Evolutionary conservation across 345 rosid species (phyloP), one percentile per base, ranked within the genome.

Genomic region (Lagerstroemia speciosa): DNA sequence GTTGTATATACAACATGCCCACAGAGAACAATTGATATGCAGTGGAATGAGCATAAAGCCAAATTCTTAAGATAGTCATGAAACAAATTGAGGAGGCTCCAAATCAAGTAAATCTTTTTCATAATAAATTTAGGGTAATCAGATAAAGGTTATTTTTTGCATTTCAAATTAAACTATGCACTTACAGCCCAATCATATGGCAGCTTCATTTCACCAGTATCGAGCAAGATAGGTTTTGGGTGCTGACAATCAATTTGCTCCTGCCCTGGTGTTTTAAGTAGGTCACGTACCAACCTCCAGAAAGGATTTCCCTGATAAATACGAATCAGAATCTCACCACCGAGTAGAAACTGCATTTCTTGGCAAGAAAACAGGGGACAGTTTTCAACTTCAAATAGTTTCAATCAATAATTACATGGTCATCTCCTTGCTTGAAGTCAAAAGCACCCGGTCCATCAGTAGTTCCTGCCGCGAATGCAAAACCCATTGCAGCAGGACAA

Each of bases 381-480:
- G 43, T 8, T n/a, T 46, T 19, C 37, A 33, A 37, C 43, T 63
- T 46, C 20, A 46, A 52, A 46, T 24, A 70, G 27, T 55, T 32
- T 40, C 30, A 72, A 68, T 43, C 26, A 50, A 15, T 32, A 15
- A 77, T 75, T 77, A 89, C 99, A 89, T 76, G 68, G 74, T 87
- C 84, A 85, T 94, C 99, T 71, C 98, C 98, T 85, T 94, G 99
- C 76, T 83, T 87, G 77, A 94, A 94, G 82, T 87, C 98, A 81
- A 94, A 94, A 79, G 99, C 99, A 71, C 99, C 99, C 41, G 97
- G 99, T 65, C 99, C 99, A 84, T 94, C 99, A 17, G 98, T 94
- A 31, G 99, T 94, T 78, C 99, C 98, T 6, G 98, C 99, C 24
- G 98, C 98, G 84, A 94, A 89, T 73, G 80, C 90, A 69, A 94